These are phyloP conservation scores for Podospora bellae-mahoneyi DNA, from an alignment of 495 filamentous ascomycete genomes.

Conservation along the genomic window DNA sequence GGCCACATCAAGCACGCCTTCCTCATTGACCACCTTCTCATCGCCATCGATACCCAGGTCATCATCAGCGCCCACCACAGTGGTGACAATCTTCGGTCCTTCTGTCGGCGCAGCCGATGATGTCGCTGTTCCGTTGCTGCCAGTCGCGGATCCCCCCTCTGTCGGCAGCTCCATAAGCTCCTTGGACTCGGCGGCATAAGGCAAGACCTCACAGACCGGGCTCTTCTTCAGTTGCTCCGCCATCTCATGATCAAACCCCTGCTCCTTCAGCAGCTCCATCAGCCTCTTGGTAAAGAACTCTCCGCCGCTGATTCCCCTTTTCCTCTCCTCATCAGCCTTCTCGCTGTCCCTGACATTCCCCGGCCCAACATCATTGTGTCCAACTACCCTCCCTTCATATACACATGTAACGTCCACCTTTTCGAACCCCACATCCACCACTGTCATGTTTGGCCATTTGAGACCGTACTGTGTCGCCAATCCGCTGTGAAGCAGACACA, in stretches of 20 bases:
- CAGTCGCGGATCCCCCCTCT: conserved; percentile 58
- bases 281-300: conserved; percentile 84
- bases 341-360: conserved; percentile 52
- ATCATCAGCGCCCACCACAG: conserved; percentile 32
- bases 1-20: conserved; percentile 90
- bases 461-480: conserved; percentile 81
- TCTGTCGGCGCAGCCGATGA: conserved; percentile 30
- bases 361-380: conserved; percentile 37
- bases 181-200: conserved; percentile 57
- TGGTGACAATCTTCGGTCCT: conserved; percentile 34
- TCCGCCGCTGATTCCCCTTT: conserved; percentile 66
- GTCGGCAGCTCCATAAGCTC: conserved; percentile 50
- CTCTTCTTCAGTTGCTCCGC: conserved; percentile 93
- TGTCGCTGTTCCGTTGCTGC: conserved; percentile 33
- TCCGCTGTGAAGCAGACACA: conserved; percentile 81
- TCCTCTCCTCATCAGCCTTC: neutral
- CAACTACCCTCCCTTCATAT: conserved; percentile 64
- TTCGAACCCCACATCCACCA: conserved; percentile 84
- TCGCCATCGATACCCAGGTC: conserved; percentile 52
- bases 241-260: conserved; percentile 79
- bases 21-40: conserved; percentile 55
- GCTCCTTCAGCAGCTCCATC: conserved; percentile 60
- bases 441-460: conserved; percentile 67
- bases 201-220: conserved; percentile 82
- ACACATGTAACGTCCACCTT: conserved; percentile 92